A percentile compares a stretch with the other conserved stretches of the same genome.
phyloP scores from a whole-genome alignment of 805 yeast species.

The Pichia sporocuriosa region DNA sequence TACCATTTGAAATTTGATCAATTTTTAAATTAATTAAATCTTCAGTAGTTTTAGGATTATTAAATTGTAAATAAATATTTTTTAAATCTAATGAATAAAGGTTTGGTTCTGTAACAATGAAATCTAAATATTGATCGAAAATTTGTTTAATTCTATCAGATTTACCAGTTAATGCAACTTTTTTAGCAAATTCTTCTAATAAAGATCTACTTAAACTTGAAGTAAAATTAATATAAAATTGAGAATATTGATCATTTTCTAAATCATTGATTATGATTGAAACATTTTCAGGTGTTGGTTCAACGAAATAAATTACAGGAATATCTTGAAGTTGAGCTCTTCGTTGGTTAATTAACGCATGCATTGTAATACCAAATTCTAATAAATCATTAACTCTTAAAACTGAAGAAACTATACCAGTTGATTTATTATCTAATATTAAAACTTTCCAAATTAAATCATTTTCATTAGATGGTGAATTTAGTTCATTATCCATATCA shows the following conservation, averaged over 20 bases:
- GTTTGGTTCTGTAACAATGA: conserved; percentile 88
- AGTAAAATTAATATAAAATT: conserved; percentile 79
- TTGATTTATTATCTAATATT: conserved; percentile 72
- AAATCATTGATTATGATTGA: conserved; percentile 65
- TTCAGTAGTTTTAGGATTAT: conserved; percentile 67
- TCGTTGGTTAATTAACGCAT: conserved; percentile 61
- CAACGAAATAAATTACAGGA: conserved; percentile 87
- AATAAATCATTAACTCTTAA: conserved; percentile 85
- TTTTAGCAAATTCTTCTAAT: conserved; percentile 82
- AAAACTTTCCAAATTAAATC: conserved; percentile 89
- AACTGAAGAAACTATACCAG: conserved; percentile 85
- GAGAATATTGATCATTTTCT: conserved; percentile 66
- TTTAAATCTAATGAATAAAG: conserved; percentile 72
- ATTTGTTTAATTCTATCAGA: conserved; percentile 76
- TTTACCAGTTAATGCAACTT: conserved; percentile 67
- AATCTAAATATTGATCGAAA: conserved; percentile 89
- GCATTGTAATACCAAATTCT: conserved; percentile 88
- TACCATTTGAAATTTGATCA: conserved; percentile 66
- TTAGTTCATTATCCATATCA: conserved; percentile 52
- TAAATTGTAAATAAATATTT: conserved; percentile 59
- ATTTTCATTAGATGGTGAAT: conserved; percentile 50
- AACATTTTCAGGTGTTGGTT: conserved; percentile 78
- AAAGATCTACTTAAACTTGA: conserved; percentile 69
- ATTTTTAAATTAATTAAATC: conserved; percentile 64
- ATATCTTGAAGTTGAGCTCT: conserved; percentile 90